Percentiles rank a stretch among this genome's conserved stretches.
These are phyloP conservation scores for Fragaria vesca DNA, from an alignment of 306 rosid species.

Conservation along the genomic window DNA sequence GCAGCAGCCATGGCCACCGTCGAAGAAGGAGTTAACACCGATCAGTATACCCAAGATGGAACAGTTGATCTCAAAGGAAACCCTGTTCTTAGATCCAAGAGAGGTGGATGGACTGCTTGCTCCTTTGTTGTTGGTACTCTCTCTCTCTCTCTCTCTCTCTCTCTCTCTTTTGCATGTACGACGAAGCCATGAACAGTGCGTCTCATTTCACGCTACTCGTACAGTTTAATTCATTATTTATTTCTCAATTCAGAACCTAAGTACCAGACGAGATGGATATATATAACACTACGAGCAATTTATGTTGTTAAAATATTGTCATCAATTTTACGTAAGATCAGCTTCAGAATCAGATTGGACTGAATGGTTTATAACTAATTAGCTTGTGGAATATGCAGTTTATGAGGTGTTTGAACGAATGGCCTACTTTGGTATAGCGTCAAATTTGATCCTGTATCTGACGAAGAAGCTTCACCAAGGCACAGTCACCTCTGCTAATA, in stretches of 20 bases:
- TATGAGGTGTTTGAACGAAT: conserved; percentile 53
- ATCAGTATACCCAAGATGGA: conserved; percentile 70
- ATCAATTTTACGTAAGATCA: not conserved
- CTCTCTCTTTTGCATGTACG: not conserved
- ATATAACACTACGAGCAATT: too few species aligned
- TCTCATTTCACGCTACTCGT: too few species aligned
- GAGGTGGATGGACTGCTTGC: conserved; percentile 91
- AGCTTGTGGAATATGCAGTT: conserved; percentile 20
- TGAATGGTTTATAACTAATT: not conserved
- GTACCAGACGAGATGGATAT: too few species aligned
- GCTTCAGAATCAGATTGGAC: not conserved
- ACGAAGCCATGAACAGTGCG: too few species aligned
- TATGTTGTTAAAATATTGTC: too few species aligned
- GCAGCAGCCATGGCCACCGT: conserved; percentile 26
- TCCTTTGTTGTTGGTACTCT: conserved; percentile 71
- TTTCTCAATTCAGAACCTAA: too few species aligned
- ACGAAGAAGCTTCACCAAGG: conserved; percentile 48
- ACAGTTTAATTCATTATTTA: too few species aligned
- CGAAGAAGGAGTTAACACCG: conserved; percentile 38
- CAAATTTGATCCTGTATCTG: conserved; percentile 41
- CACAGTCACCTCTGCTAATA: conserved; percentile 39
- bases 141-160: not conserved
- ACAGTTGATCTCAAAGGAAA: conserved; percentile 78
- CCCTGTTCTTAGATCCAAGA: conserved; percentile 60
- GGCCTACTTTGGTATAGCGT: conserved; percentile 51